Evolutionary conservation across 352 stramenopile species (phyloP).

Genomic region (Pythium insidiosum): DNA sequence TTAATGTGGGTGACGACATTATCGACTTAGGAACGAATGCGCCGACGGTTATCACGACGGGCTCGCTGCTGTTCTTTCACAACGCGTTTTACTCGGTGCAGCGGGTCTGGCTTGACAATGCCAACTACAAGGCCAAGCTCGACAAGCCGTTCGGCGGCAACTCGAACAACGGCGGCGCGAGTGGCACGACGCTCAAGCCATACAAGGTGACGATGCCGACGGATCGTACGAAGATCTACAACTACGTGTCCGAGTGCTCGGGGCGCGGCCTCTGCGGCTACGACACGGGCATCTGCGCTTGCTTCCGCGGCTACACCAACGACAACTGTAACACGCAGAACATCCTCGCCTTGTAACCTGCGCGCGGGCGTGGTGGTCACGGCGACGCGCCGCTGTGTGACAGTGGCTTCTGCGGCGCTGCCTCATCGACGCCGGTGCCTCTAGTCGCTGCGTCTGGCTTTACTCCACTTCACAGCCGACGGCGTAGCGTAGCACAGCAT

Average conservation of each 20-base stretch:
- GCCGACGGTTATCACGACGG: neutral
- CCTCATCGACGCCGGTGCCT: too few relatives aligned
- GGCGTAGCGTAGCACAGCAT: too few relatives aligned
- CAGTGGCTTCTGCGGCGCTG: too few relatives aligned
- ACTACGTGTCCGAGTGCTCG: constrained; percentile 68
- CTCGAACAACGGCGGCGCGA: constrained; percentile 7
- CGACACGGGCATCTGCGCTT: constrained; percentile 68
- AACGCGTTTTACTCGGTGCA: constrained; percentile 53
- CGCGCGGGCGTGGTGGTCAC: too few relatives aligned
- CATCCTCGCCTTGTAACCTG: constrained; percentile 53
- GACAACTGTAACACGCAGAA: constrained; percentile 83
- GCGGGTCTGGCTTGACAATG: constrained; percentile 1
- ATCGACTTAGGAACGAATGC: constrained; percentile 10
- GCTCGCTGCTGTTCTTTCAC: constrained; percentile 41
- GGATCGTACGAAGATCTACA: constrained; percentile 30
- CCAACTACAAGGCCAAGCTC: constrained; percentile 12
- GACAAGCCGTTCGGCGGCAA: constrained; percentile 45
- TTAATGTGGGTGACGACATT: constrained; percentile 7
- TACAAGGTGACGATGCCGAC: constrained; percentile 28
- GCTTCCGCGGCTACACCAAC: constrained; percentile 88
- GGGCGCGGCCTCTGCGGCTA: constrained; percentile 60
- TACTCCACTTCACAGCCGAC: too few relatives aligned
- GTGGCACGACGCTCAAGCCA: neutral
- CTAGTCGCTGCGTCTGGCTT: too few relatives aligned
- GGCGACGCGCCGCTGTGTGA: too few relatives aligned